These are phyloP conservation scores for Hyphopichia wangnamkhiaoensis DNA, from an alignment of 1,139 yeast species.

Conservation along the genomic window DNA sequence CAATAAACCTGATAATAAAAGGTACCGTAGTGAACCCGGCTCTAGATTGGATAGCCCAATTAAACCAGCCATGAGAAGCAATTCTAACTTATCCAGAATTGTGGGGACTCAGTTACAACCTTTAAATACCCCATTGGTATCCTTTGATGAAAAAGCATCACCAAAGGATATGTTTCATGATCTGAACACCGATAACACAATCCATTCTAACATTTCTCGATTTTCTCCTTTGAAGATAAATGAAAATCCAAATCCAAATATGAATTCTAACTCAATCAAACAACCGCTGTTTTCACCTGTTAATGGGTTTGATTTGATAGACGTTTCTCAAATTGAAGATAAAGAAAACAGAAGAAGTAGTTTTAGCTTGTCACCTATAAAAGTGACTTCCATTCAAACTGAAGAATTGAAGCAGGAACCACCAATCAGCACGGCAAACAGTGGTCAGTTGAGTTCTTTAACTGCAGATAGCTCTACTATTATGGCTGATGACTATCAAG, in stretches of 20 bases:
- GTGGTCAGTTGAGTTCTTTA: conserved; percentile 20
- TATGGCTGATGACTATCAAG: conserved; percentile 43
- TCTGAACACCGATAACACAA: conserved; percentile 8
- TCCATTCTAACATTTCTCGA: conserved; percentile 9
- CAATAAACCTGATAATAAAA: conserved; percentile 1
- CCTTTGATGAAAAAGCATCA: conserved; percentile 5
- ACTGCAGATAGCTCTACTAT: conserved; percentile 41
- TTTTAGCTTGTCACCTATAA: conserved; percentile 22
- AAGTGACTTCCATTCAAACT: conserved; percentile 9
- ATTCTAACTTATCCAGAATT: conserved; percentile 12
- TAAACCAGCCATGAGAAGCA: conserved; percentile 11
- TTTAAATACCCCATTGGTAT: conserved; percentile 25
- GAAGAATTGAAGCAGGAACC: conserved; percentile 12
- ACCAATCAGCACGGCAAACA: conserved; percentile 12
- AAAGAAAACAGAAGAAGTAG: conserved; percentile 9
- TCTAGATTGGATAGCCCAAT: conserved; percentile 20
- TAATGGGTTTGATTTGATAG: conserved; percentile 7
- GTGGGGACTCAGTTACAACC: conserved; percentile 27
- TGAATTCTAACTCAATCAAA: conserved; percentile 1
- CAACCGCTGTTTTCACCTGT: conserved; percentile 12
- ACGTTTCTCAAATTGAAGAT: conserved; percentile 12
- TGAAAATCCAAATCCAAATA: conserved; percentile 8
- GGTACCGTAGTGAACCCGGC: conserved; percentile 5
- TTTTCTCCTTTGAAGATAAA: conserved; percentile 22
- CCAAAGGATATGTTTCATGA: conserved; percentile 4